Evolutionary conservation across 2,329 filamentous ascomycete species (phyloP), one percentile per base, ranked within the genome.

Genomic region (Ceratocystis cacaofunesta): DNA sequence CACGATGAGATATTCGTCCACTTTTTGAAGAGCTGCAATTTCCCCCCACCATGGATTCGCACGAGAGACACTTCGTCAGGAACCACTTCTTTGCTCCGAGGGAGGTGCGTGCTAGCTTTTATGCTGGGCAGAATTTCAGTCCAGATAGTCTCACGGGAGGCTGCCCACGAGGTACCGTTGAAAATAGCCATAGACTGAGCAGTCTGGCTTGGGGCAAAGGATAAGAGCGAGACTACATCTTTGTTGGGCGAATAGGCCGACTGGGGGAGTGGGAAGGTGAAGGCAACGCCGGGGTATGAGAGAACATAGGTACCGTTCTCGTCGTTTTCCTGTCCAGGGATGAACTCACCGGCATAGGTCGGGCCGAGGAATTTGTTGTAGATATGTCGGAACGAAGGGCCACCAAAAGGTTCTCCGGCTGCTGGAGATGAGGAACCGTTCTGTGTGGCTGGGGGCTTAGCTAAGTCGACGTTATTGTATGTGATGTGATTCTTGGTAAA

Each of bases 321-420:
- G 1, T 78, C 72, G 19, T 64, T 65, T 43, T 67, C 62, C n/a
- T 66, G 55, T 22, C 44, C 30, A 7, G 87, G 82, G 46, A 96
- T 81, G 72, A 92, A 99, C 78, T 99, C 94, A 69, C 94, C 94
- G 1, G 89, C 89, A 73, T 95, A 97, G 0, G 92, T 95, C 19
- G 92, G 92, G 0, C 94, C 94, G 69, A 99, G 86, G n/a, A 96
- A 79, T 64, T 89, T 86, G 71, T 95, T 90, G 74, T 97, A 99
- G 69, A 99, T 87, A 74, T 95, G 90, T 67, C 87, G 83, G 74
- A 96, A 96, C 17, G 83, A 87, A 3, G 91, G 92, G 0, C 90
- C 90, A 17, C 69, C 68, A 1, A 74, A 69, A 0, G 74, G 74
- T 5, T 73, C 74, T 8, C 74, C 74, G 0, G 72, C 71, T 2